A percentile compares a stretch with the other conserved stretches of the same genome.
phyloP scores from a whole-genome alignment of 768 basidiomycete genomes.

The Boletus tomentosulus region DNA sequence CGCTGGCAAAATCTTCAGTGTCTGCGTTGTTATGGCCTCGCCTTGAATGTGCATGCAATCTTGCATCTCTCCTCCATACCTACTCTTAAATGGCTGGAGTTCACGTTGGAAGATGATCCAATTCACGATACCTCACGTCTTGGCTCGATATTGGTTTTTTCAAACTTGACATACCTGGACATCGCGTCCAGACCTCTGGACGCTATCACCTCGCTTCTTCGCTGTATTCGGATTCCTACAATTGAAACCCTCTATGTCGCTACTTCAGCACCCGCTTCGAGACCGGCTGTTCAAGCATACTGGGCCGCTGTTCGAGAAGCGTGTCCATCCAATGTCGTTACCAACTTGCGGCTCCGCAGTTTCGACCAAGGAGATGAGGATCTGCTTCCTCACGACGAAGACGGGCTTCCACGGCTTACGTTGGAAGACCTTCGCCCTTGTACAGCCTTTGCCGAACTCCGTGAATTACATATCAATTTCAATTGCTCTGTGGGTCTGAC shows the following conservation, averaged over 20 bases:
- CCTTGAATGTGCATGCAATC: neutral
- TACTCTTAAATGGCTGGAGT: neutral
- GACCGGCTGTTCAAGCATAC: neutral
- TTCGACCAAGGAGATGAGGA: fast-evolving
- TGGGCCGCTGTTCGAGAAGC: neutral
- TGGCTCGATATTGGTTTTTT: neutral
- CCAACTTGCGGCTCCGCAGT: neutral
- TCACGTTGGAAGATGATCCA: too few species aligned
- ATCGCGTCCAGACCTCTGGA: neutral
- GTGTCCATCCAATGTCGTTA: neutral
- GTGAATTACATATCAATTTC: neutral
- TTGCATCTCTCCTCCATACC: neutral
- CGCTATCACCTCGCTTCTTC: neutral
- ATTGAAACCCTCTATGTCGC: neutral
- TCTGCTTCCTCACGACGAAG: neutral
- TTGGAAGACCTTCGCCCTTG: neutral
- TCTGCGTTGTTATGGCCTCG: neutral
- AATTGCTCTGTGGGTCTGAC: neutral
- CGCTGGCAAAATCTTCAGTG: neutral
- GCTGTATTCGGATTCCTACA: neutral
- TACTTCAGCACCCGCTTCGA: neutral
- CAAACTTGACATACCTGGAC: neutral
- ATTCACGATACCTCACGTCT: neutral
- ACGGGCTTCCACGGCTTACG: neutral
- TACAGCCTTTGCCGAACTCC: neutral